Evolutionary conservation across 2,329 filamentous ascomycete species (phyloP).

Genomic region (Lecanicillium sp.): DNA sequence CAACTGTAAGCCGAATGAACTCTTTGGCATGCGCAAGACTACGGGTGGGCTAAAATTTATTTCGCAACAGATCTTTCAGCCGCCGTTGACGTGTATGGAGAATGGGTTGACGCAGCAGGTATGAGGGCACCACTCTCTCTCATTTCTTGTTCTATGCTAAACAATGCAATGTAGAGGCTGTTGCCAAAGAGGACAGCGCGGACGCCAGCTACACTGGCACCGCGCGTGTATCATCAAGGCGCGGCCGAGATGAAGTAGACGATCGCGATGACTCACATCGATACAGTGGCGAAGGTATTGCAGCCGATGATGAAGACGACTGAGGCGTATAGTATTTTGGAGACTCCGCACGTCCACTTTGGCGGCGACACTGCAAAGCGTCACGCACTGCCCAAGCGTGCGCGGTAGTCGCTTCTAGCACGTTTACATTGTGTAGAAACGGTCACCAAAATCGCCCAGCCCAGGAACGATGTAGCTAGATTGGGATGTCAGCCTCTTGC

Average conservation of each 20-base stretch:
- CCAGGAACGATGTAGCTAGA: slow-evolving; percentile 89
- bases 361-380: too few species aligned
- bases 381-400: background rate
- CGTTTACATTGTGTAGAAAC: slow-evolving; percentile 81
- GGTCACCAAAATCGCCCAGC: slow-evolving; percentile 89
- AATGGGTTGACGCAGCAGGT: slow-evolving; percentile 89
- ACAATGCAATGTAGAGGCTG: slow-evolving; percentile 34
- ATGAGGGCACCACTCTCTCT: slow-evolving; percentile 20
- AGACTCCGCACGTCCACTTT: background rate
- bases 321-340: slow-evolving; percentile 25
- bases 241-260: slow-evolving; percentile 20
- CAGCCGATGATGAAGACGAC: slow-evolving; percentile 51
- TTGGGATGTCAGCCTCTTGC: slow-evolving; percentile 12
- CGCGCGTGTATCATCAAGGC: slow-evolving; percentile 19
- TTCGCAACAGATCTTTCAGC: slow-evolving; percentile 67
- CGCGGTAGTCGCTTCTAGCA: background rate
- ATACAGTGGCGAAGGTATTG: slow-evolving; percentile 49
- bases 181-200: slow-evolving; percentile 41
- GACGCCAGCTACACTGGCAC: slow-evolving; percentile 25
- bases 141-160: slow-evolving; percentile 14
- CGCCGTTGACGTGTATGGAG: slow-evolving; percentile 90
- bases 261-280: slow-evolving; percentile 44
- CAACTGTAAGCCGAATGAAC: slow-evolving; percentile 61
- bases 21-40: slow-evolving; percentile 8
- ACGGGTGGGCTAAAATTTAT: slow-evolving; percentile 16